These are phyloP conservation scores for Podaxis sp. DNA, from an alignment of 768 basidiomycete species.

Conservation along the genomic window DNA sequence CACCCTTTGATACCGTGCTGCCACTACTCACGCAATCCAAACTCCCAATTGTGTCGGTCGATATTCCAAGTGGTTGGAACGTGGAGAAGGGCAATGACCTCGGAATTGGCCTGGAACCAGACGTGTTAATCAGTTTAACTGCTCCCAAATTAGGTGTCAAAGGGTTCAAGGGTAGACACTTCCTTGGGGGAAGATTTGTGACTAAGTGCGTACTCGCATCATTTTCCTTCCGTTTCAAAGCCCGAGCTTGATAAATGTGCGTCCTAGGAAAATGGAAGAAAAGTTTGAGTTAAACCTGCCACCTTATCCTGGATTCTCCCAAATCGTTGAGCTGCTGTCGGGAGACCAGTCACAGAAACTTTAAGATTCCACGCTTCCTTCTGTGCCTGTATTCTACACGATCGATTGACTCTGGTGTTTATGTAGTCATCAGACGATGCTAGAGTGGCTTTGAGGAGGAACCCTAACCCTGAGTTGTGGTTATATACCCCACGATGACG, in stretches of 20 bases:
- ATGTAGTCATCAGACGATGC: no score
- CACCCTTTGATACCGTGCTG: constrained; percentile 83
- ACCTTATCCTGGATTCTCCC: constrained; percentile 72
- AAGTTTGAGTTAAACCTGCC: constrained; percentile 82
- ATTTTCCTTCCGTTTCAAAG: not conserved
- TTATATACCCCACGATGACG: not conserved
- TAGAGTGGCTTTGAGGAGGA: not conserved
- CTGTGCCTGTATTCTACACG: no score
- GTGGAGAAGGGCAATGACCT: constrained; percentile 73
- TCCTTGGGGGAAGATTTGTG: constrained; percentile 92
- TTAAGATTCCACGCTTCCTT: not conserved
- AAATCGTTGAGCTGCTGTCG: constrained; percentile 77
- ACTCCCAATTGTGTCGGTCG: constrained; percentile 89
- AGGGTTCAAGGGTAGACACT: constrained; percentile 79
- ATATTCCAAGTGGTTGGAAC: constrained; percentile 97
- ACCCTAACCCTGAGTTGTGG: constrained; percentile 2
- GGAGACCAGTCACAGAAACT: constrained; percentile 14
- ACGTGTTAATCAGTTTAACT: constrained; percentile 87
- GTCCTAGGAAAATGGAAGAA: constrained; percentile 62
- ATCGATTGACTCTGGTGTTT: no score
- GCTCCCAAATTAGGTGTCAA: constrained; percentile 90
- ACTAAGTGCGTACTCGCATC: constrained; percentile 59
- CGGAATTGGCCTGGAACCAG: constrained; percentile 63
- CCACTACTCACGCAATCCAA: constrained; percentile 58
- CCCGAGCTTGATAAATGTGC: not conserved